phyloP scores from a whole-genome alignment of 176 grass and related monocot species.

The Secale cereale region DNA sequence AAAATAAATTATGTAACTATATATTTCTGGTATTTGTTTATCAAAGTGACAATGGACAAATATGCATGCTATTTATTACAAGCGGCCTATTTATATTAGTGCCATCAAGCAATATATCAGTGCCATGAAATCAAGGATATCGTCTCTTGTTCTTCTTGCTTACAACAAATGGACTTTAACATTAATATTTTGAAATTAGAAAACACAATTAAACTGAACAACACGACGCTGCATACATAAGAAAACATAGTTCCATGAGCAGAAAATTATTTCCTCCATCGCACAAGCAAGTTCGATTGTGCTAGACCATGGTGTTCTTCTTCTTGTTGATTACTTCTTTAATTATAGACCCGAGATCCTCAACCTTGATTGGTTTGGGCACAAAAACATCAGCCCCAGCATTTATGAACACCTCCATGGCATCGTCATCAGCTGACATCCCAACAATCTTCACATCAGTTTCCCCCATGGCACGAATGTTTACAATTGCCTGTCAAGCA shows the following conservation, averaged over 20 bases:
- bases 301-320: neutral
- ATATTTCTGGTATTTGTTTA: too few species aligned
- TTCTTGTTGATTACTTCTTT: conserved; percentile 1
- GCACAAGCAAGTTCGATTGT: neutral
- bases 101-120: too few species aligned
- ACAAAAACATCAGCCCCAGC: conserved; percentile 22
- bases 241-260: neutral
- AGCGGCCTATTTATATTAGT: too few species aligned
- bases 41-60: too few species aligned
- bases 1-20: too few species aligned
- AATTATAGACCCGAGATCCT: neutral
- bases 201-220: neutral
- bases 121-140: neutral
- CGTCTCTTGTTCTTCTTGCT: neutral
- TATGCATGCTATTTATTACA: too few species aligned
- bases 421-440: neutral
- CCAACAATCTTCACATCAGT: conserved; percentile 32
- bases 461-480: conserved; percentile 23
- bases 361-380: conserved; percentile 2
- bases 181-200: neutral
- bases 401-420: neutral
- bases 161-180: neutral
- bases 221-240: neutral
- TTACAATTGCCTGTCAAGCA: neutral
- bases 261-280: neutral